Evolutionary conservation across 1,284 basidiomycete genomes (phyloP), one percentile per base, ranked within the genome.

Genomic region (Melampsora occidentalis): DNA sequence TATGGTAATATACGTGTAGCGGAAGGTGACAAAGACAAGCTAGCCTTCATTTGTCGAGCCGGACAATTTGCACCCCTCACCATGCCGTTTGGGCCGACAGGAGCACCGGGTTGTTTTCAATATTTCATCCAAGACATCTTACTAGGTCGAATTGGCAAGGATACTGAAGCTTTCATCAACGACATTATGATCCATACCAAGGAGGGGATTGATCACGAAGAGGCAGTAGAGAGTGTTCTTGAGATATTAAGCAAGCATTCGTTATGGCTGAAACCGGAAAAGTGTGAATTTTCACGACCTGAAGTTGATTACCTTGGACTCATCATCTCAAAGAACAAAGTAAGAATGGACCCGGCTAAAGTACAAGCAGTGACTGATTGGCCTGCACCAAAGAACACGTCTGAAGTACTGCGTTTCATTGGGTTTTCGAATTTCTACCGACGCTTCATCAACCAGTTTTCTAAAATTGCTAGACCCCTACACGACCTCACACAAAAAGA

Each of bases 371-470:
- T 87, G 57, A 39, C 67, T 0, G 73, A 81, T 5, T 87, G 86
- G 86, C 84, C 83, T 0, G 31, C 35, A 0, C 86, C 86, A 1
- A 78, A 63, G 0, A 80, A 72, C 1, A 35, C 35, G 3, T 35
- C 35, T 9, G 35, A 35, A 3, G 35, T 35, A 35, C 35, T 35
- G 35, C 35, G 77, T 2, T 85, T 84, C 81, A 79, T 85, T 20
- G 84, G 84, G 35, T 83, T 85, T 49, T 81, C 80, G 28, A 85
- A 85, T 77, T 86, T 85, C 79, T 86, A 83, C 76, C 79, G 83
- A 2, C 78, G 82, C 22, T 87, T 86, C 79, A 84, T 87, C 62
- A 28, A 80, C n/a, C 70, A 80, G 39, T 86, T 82, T 77, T 82
- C 84, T 25, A 35, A 35, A 22, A 62, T 25, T 2, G 61, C 64